phyloP scores from a whole-genome alignment of 2,329 filamentous ascomycete genomes.

The Cadophora malorum region DNA sequence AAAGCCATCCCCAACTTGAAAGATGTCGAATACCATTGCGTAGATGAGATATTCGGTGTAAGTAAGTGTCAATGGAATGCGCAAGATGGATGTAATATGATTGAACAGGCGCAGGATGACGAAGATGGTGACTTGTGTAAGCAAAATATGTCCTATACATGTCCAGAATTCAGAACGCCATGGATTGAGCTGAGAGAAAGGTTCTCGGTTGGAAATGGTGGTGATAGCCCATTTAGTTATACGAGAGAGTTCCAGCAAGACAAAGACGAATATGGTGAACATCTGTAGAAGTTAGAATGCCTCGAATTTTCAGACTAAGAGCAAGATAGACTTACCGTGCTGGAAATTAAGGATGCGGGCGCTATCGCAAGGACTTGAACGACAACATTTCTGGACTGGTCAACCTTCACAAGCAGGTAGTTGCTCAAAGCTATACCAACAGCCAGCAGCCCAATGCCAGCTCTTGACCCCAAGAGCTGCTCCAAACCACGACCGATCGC shows the following conservation, averaged over 20 bases:
- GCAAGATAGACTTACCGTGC: background rate
- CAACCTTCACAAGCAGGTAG: background rate
- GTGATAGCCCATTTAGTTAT: background rate
- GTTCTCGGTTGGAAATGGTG: background rate
- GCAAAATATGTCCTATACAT: background rate
- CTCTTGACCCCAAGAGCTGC: background rate
- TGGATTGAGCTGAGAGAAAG: constrained; percentile 1
- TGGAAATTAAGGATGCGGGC: background rate
- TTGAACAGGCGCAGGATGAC: background rate
- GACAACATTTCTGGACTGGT: background rate
- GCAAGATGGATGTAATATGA: background rate
- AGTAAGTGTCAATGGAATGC: background rate
- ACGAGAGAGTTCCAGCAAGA: background rate
- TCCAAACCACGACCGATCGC: background rate
- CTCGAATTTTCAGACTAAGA: background rate
- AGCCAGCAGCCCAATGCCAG: background rate
- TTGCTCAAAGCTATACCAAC: background rate
- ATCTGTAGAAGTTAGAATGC: background rate
- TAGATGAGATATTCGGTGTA: background rate
- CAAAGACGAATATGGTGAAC: background rate
- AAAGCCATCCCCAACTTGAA: background rate
- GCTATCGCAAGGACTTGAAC: background rate
- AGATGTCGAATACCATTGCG: background rate
- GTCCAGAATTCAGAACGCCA: background rate
- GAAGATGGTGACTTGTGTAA: background rate